Evolutionary conservation across 495 filamentous ascomycete genomes (phyloP).

Genomic region (Penicillium bovifimosum): DNA sequence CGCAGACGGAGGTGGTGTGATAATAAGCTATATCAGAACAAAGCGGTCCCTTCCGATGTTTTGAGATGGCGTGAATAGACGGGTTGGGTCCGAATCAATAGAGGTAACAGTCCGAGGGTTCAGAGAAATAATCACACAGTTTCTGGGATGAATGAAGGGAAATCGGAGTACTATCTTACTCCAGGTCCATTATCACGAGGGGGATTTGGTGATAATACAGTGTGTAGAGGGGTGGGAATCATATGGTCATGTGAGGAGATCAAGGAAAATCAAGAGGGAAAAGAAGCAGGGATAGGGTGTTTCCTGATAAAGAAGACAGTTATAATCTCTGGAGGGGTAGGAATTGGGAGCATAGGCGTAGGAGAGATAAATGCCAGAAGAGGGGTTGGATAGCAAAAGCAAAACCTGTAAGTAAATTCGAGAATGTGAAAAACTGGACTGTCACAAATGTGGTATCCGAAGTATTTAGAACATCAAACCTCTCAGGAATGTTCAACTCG

Average conservation of each 20-base stretch:
- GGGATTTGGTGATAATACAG: background rate
- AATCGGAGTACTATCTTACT: background rate
- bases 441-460: conserved; percentile 1
- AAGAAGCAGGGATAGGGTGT: background rate
- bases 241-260: background rate
- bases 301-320: conserved; percentile 1
- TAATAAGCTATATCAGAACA: conserved; percentile 1
- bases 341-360: background rate
- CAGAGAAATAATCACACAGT: background rate
- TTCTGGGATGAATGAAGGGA: background rate
- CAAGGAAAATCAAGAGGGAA: background rate
- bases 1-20: background rate
- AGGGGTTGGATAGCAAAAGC: background rate
- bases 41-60: background rate
- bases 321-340: background rate
- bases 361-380: too few species aligned
- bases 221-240: background rate
- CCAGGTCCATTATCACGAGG: background rate
- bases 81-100: background rate
- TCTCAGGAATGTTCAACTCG: conserved; percentile 6
- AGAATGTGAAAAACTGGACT: conserved; percentile 9
- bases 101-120: background rate
- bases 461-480: conserved; percentile 2
- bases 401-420: background rate
- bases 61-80: background rate